Evolutionary conservation across 305 asterid genomes (phyloP), one percentile per base, ranked within the genome.

Genomic region (Caryopteris hybrid): DNA sequence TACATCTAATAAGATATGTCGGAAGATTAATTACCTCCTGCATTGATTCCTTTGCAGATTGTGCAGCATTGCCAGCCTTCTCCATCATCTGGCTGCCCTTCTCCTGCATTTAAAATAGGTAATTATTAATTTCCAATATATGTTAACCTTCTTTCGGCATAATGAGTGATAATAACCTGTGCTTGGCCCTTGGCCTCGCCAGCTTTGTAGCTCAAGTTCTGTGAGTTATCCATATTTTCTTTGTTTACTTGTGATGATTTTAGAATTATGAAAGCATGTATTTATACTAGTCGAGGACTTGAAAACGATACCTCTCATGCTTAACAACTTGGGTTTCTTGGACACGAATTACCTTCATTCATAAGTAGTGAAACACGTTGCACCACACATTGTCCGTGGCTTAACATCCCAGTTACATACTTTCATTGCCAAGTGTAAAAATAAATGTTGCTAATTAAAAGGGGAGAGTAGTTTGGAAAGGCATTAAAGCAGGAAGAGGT

Each of bases 151-250:
- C 31, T 25, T 1, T 25, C 2, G 31, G 4, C 2, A 25, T 2
- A 25, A 1, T 16, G 4, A 47, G 2, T 6, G 38, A 55, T 18
- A 23, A 29, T 34, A 12, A 83, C 91, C 85, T 90, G 79, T 8
- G 86, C 85, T 74, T 88, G 87, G 77, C 91, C 96, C 79, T 82
- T 88, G 74, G 89, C 73, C 76, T 86, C 82, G 41, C 96, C 97
- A 17, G 95, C 91, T 66, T 80, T 74, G 90, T 91, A 74, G 83
- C 93, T 86, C 14, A 52, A 6, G 78, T 23, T 84, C 66, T 86
- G 80, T 27, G 89, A 81, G 21, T 68, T 83, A 50, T 88, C 73
- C 95, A 88, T 90, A 6, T 43, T 74, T 65, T 65, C 2, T 18
- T 1, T 6, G 14, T 52, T 11, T 0, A 11, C 23, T 52, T 21